Conservation (phyloP, 768 basidiomycete species). For the Mycena chlorophos region DNA sequence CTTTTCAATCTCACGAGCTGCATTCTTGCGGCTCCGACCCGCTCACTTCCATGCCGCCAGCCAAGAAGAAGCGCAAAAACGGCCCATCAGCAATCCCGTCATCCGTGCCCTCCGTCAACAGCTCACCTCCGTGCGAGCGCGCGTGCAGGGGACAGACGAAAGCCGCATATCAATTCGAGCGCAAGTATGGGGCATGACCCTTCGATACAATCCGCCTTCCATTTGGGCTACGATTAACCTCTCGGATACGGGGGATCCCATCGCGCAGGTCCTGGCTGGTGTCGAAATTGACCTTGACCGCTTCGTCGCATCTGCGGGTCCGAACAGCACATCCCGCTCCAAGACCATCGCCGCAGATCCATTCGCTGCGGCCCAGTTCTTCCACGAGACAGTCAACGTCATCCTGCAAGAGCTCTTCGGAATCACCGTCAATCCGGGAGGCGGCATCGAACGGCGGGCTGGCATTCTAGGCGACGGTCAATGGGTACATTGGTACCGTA, state of each 20-base stretch:
- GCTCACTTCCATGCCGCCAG: no score
- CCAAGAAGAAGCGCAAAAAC: slow-evolving; percentile 32
- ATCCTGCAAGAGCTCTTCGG: slow-evolving; percentile 37
- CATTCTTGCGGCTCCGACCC: background rate
- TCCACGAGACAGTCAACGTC: slow-evolving; percentile 33
- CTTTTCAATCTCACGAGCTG: background rate
- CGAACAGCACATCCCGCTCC: slow-evolving; percentile 18
- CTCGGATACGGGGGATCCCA: slow-evolving; percentile 41
- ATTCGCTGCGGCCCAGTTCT: slow-evolving; percentile 44
- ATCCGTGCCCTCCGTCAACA: slow-evolving; percentile 28
- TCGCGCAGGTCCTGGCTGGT: slow-evolving; percentile 46
- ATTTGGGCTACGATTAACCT: slow-evolving; percentile 50
- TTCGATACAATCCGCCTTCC: slow-evolving; percentile 30
- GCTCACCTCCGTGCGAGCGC: slow-evolving; percentile 24
- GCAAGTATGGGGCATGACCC: slow-evolving; percentile 39
- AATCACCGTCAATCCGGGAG: slow-evolving; percentile 20
- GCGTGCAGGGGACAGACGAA: slow-evolving; percentile 37
- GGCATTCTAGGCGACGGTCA: slow-evolving; percentile 37
- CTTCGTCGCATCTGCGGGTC: slow-evolving; percentile 30
- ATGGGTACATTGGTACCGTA: slow-evolving; percentile 37
- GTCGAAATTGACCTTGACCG: slow-evolving; percentile 43
- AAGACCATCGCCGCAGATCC: slow-evolving; percentile 39
- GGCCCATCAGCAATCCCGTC: slow-evolving; percentile 27
- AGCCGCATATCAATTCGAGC: slow-evolving; percentile 23
- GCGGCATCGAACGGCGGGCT: slow-evolving; percentile 6